Base-by-base conservation (phyloP, 1,284 basidiomycete species). In the Moniliophthora roreri region DNA sequence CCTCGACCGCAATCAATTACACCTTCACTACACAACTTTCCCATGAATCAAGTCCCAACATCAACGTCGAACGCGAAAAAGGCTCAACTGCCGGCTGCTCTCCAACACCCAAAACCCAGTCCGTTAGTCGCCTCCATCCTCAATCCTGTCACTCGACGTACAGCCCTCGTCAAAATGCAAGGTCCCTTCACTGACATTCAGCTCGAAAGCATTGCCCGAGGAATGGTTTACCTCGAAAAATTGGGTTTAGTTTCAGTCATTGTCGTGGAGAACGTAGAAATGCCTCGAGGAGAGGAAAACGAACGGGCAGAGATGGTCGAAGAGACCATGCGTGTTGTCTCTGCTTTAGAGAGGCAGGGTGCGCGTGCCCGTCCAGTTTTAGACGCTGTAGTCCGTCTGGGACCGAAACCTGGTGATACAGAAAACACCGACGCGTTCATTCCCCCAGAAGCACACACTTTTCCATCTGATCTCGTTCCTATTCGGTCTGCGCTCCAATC, bases 101-200 rank as follows among this genome's bases (percentile, higher is more conserved):
- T n/a, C n/a, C n/a, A n/a, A n/a, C 62, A 46, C 55, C 57, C 49
- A 58, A 73, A 72, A 56, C 73, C 75, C 21, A 86, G 80, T 60
- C 81, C 80, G 1, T 77, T 95, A 56, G 79, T 94, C 53, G 81
- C 86, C 10, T 89, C 89, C n/a, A 89, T 98, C 52, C 77, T 98
- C 21, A 81, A 94, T 65, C 93, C 93, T 4, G 82, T 93, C 47
- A 79, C 84, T 61, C 79, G 85, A 40, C 88, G 91, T 53, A 94
- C 93, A 1, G 95, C 95, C 1, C 84, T 99, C 8, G 95, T 99
- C 66, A 99, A 99, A 71, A 78, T 99, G 13, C 97, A 99, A 70
- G 94, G 96, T 2, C 97, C 97, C 0, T 99, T 99, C 69, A 92
- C 86, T n/a, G 90, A 97, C 69, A 80, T 87, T 9, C 97, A 99